Evolutionary conservation across 1,139 yeast genomes (phyloP).

Genomic region (Fermentozyma sake): DNA sequence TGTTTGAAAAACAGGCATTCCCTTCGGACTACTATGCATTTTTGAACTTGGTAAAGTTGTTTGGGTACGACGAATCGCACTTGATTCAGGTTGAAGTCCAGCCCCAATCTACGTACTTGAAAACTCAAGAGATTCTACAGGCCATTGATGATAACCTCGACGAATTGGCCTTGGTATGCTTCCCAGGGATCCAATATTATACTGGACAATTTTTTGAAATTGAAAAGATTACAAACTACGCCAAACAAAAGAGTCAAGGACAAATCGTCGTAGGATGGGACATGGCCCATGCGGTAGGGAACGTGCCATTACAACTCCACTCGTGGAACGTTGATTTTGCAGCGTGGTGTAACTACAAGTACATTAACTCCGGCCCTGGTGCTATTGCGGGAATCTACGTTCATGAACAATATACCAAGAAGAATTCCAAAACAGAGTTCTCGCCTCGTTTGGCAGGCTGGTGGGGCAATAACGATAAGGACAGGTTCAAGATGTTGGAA

Average conservation of each 20-base stretch:
- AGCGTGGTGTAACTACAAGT: conserved; percentile 90
- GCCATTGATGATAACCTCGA: conserved; percentile 57
- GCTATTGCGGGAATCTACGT: conserved; percentile 82
- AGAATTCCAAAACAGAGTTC: conserved; percentile 27
- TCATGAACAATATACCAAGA: conserved; percentile 47
- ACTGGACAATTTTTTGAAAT: conserved; percentile 87
- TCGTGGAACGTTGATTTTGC: conserved; percentile 94
- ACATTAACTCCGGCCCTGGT: conserved; percentile 90
- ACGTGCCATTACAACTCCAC: conserved; percentile 70
- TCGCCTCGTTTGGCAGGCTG: conserved; percentile 85
- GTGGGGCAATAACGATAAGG: conserved; percentile 84
- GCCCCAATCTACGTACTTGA: conserved; percentile 41
- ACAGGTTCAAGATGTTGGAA: conserved; percentile 78
- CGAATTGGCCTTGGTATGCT: conserved; percentile 66
- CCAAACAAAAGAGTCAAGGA: conserved; percentile 30
- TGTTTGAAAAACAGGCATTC: conserved; percentile 83
- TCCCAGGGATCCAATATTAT: conserved; percentile 89
- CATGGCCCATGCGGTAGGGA: conserved; percentile 91
- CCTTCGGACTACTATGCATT: conserved; percentile 92
- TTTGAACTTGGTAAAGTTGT: conserved; percentile 63
- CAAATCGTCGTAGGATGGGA: conserved; percentile 88
- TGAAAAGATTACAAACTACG: conserved; percentile 56
- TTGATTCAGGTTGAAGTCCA: conserved; percentile 59
- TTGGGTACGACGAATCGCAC: conserved; percentile 55
- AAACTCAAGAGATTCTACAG: conserved; percentile 59